phyloP scores from a whole-genome alignment of 495 filamentous ascomycete genomes.

The Hypoxylon fragiforme region DNA sequence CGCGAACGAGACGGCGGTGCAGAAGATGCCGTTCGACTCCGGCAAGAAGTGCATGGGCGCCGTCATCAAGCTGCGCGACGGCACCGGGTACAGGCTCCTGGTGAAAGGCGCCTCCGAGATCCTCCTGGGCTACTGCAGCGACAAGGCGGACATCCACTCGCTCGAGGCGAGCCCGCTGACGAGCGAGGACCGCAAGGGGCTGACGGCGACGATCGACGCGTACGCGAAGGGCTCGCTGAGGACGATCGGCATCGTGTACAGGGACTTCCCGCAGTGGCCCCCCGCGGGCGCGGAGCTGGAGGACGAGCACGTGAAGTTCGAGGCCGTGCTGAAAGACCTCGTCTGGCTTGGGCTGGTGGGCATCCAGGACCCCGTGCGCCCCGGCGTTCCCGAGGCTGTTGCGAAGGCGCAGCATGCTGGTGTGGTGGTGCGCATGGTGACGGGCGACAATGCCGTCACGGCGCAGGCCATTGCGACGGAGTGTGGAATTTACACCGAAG shows the following conservation, averaged over 20 bases:
- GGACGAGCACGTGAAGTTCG: conserved; percentile 62
- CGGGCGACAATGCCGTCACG: conserved; percentile 82
- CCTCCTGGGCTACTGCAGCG: conserved; percentile 60
- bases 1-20: conserved; percentile 59
- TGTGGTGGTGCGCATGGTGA: conserved; percentile 88
- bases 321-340: conserved; percentile 70
- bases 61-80: conserved; percentile 54
- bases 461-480: conserved; percentile 84
- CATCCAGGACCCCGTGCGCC: conserved; percentile 76
- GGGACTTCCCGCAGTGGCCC: conserved; percentile 77
- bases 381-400: conserved; percentile 78
- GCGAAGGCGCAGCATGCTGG: conserved; percentile 72
- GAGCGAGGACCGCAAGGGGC: conserved; percentile 51
- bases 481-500: conserved; percentile 81
- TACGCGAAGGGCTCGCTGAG: conserved; percentile 75
- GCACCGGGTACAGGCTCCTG: conserved; percentile 60
- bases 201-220: conserved; percentile 51
- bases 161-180: conserved; percentile 27
- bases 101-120: conserved; percentile 77
- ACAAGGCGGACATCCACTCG: conserved; percentile 40
- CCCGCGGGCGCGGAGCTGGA: conserved; percentile 63
- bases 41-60: conserved; percentile 73
- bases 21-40: conserved; percentile 72
- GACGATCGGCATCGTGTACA: conserved; percentile 74
- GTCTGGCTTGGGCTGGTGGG: conserved; percentile 70